Percentiles rank a stretch among this genome's conserved stretches.
Conservation (phyloP, 2,329 filamentous ascomycete species). For the Phyllosticta paracitricarpa region DNA sequence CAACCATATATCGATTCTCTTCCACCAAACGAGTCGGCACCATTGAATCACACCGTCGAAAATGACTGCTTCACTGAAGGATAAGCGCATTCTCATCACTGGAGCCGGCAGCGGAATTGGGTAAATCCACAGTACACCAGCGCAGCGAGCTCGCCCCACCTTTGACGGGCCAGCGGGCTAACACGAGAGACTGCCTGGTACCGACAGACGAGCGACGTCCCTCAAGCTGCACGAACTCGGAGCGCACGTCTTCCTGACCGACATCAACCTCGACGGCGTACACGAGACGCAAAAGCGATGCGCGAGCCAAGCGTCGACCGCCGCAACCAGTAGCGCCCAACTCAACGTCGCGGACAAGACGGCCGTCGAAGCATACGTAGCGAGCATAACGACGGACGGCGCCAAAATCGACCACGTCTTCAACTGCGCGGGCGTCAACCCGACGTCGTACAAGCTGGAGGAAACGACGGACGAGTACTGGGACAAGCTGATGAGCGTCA, state of each 20-base stretch:
- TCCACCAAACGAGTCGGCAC: background rate
- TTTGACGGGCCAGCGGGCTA: background rate
- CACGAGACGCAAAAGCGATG: constrained; percentile 70
- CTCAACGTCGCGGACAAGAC: constrained; percentile 81
- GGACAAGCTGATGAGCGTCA: constrained; percentile 85
- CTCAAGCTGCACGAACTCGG: constrained; percentile 39
- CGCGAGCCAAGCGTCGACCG: constrained; percentile 76
- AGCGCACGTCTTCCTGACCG: constrained; percentile 84
- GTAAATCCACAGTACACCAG: constrained; percentile 39
- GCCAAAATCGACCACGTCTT: constrained; percentile 89
- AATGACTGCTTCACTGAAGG: constrained; percentile 54
- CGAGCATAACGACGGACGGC: constrained; percentile 59
- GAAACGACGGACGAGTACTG: constrained; percentile 96
- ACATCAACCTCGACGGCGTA: constrained; percentile 78
- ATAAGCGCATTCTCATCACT: constrained; percentile 77
- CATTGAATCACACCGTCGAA: background rate
- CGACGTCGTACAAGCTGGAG: constrained; percentile 77
- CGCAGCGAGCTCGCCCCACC: background rate
- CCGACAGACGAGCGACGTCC: constrained; percentile 4
- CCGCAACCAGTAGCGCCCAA: constrained; percentile 65
- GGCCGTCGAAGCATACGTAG: constrained; percentile 41
- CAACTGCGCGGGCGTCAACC: constrained; percentile 96
- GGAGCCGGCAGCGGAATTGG: constrained; percentile 82
- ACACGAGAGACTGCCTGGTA: background rate
- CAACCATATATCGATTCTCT: background rate